A percentile compares a stretch with the other conserved stretches of the same genome.
Evolutionary conservation across 2,329 filamentous ascomycete species (phyloP).

Genomic region (Ophiostoma australiae): DNA sequence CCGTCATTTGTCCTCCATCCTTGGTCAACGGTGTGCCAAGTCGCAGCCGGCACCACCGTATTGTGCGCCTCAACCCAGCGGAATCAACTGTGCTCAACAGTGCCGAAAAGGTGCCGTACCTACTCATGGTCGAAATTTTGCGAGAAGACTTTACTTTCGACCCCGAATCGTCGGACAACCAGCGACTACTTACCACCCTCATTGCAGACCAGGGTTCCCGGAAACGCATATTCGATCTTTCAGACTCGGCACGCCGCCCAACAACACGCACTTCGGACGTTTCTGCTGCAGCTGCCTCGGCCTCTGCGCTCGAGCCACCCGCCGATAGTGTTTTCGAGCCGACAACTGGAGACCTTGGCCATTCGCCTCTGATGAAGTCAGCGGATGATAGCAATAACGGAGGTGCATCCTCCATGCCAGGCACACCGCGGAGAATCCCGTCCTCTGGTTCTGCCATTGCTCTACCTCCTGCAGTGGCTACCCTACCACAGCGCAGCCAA

Average conservation of each 20-base stretch:
- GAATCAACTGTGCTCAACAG: conserved; percentile 83
- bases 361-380: conserved; percentile 62
- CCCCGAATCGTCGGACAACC: conserved; percentile 67
- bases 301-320: conserved; percentile 40
- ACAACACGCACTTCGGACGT: conserved; percentile 22
- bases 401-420: background rate
- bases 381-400: conserved; percentile 41
- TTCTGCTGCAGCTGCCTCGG: conserved; percentile 17
- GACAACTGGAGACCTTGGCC: conserved; percentile 70
- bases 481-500: conserved; percentile 19
- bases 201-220: conserved; percentile 52
- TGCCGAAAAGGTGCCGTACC: conserved; percentile 77
- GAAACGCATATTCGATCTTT: conserved; percentile 62
- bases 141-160: conserved; percentile 80
- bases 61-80: conserved; percentile 76
- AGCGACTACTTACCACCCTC: conserved; percentile 57
- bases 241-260: conserved; percentile 55
- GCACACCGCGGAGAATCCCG: background rate
- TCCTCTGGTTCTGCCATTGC: background rate
- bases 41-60: conserved; percentile 73
- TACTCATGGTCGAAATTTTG: conserved; percentile 79
- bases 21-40: conserved; percentile 68
- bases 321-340: conserved; percentile 78
- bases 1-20: conserved; percentile 71
- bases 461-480: background rate